These are phyloP conservation scores for Pachyrhizus erosus DNA, from an alignment of 306 rosid species.

Conservation along the genomic window DNA sequence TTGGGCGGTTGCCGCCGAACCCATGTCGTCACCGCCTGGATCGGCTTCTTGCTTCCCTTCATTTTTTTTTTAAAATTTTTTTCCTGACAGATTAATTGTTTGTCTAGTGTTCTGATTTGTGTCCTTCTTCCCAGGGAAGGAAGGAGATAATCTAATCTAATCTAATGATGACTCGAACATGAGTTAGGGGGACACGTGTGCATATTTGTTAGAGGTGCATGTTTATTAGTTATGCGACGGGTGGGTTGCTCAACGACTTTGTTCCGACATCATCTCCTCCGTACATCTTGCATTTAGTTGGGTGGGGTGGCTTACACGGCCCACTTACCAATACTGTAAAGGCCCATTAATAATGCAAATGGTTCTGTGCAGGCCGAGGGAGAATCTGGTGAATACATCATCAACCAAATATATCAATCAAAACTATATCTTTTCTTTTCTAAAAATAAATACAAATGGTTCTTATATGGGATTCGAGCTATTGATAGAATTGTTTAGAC, in stretches of 20 bases:
- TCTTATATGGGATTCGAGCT: no score
- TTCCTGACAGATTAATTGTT: background rate
- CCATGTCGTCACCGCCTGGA: conserved; percentile 66
- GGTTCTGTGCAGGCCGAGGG: no score
- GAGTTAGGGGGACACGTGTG: conserved; percentile 41
- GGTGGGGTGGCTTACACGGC: no score
- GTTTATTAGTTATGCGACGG: conserved; percentile 35
- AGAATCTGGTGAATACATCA: no score
- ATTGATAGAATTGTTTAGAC: no score
- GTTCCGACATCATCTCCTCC: background rate
- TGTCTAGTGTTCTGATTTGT: background rate
- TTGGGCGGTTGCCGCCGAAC: conserved; percentile 72
- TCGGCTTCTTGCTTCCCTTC: conserved; percentile 58
- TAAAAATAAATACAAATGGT: no score
- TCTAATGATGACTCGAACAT: no score
- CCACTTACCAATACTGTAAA: background rate
- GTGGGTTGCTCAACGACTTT: conserved; percentile 44
- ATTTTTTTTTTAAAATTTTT: no score
- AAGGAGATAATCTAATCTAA: background rate
- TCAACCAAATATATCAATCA: no score
- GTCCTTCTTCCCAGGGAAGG: background rate
- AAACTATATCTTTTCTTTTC: no score
- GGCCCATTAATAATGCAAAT: background rate
- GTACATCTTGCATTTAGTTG: background rate
- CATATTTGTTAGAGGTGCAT: background rate